Evolutionary conservation across 257 asterid species (phyloP).

Genomic region (Apocynum venetum): DNA sequence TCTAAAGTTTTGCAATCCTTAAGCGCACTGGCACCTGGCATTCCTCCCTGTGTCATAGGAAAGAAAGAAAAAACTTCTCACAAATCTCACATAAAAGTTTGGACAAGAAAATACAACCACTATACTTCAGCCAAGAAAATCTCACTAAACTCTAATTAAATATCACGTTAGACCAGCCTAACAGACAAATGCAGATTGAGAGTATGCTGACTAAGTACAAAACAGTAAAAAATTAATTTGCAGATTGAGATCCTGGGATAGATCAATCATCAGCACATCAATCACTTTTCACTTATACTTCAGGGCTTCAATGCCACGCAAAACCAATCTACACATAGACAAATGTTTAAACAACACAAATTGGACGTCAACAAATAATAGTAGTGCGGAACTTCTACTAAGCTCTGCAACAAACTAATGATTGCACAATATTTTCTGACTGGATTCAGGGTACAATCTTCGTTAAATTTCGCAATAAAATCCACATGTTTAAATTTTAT

Average conservation of each 20-base stretch:
- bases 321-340: neutral
- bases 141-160: neutral
- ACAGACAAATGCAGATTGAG: neutral
- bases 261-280: neutral
- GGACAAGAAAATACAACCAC: slow-evolving; percentile 2
- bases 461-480: too few species aligned
- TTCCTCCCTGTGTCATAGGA: slow-evolving; percentile 59
- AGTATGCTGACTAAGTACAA: neutral
- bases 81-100: neutral
- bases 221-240: neutral
- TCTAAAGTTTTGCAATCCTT: slow-evolving; percentile 73
- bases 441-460: neutral
- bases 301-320: neutral
- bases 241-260: neutral
- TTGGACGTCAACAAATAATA: neutral
- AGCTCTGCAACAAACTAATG: neutral
- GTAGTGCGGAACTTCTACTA: neutral
- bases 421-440: neutral
- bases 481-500: too few species aligned
- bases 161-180: neutral
- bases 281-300: neutral
- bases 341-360: neutral
- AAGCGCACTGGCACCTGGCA: slow-evolving; percentile 83
- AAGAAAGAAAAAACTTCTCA: neutral
- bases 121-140: neutral